phyloP scores from a whole-genome alignment of 2,329 filamentous ascomycete genomes.

The Cytospora chrysosperma region DNA sequence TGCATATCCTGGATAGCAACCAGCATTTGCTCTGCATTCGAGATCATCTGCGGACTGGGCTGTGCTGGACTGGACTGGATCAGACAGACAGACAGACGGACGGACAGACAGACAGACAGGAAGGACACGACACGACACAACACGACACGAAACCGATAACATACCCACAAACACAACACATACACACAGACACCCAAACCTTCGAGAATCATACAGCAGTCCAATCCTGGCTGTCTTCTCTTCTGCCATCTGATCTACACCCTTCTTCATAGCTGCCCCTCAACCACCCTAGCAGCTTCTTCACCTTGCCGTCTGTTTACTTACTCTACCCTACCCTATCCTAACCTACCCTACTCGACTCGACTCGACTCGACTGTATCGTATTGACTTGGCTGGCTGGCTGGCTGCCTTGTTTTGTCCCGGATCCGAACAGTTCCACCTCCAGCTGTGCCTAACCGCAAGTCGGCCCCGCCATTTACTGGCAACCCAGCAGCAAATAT shows the following conservation, averaged over 20 bases:
- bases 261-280: neutral
- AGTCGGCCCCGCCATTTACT: constrained; percentile 24
- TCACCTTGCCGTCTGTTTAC: neutral
- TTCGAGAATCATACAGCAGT: neutral
- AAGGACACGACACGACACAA: constrained; percentile 1
- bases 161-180: neutral
- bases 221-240: neutral
- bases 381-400: neutral
- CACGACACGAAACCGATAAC: neutral
- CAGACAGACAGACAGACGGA: no score
- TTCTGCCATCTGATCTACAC: neutral
- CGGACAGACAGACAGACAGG: no score
- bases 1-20: constrained; percentile 10
- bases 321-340: no score
- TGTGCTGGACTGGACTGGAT: no score
- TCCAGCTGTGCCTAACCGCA: constrained; percentile 17
- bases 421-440: constrained; percentile 6
- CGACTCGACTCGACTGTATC: no score
- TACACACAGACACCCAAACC: neutral
- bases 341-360: no score
- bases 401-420: neutral
- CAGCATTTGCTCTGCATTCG: constrained; percentile 15
- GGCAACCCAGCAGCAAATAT: constrained; percentile 20
- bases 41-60: neutral
- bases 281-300: neutral